These are phyloP conservation scores for Jaenimonas drosophilae DNA, from an alignment of 208 protist species.

Conservation along the genomic window DNA sequence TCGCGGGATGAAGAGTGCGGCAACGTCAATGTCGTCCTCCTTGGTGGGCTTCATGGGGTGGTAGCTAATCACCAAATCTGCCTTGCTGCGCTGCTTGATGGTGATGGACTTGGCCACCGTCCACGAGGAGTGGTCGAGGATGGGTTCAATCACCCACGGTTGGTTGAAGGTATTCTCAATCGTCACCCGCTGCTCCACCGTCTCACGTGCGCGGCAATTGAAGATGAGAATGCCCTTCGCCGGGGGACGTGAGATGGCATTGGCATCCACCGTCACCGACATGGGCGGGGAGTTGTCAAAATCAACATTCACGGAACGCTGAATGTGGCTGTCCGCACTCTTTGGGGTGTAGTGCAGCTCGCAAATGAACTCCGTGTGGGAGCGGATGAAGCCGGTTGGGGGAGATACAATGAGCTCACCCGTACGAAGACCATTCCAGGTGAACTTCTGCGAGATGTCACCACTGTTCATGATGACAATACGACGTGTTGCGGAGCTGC, in stretches of 20 bases:
- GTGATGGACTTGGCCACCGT: constrained; percentile 47
- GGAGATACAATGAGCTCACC: constrained; percentile 79
- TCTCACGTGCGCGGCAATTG: constrained; percentile 65
- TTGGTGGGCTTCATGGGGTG: constrained; percentile 67
- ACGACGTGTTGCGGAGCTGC: constrained; percentile 47
- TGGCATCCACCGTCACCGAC: constrained; percentile 77
- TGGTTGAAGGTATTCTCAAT: constrained; percentile 74
- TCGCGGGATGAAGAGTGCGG: constrained; percentile 89
- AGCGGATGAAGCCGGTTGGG: constrained; percentile 62
- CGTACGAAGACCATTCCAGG: constrained; percentile 41
- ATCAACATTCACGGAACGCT: constrained; percentile 37
- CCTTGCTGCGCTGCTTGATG: constrained; percentile 59
- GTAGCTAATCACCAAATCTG: constrained; percentile 79
- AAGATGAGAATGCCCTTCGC: constrained; percentile 73
- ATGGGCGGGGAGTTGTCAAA: constrained; percentile 76
- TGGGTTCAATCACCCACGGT: constrained; percentile 80
- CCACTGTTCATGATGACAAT: constrained; percentile 94
- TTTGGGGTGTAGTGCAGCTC: constrained; percentile 88
- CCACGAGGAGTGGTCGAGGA: constrained; percentile 79
- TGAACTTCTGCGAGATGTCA: constrained; percentile 91
- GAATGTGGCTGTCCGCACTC: constrained; percentile 16
- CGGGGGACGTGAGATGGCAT: constrained; percentile 52
- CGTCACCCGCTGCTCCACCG: constrained; percentile 42
- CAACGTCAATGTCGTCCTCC: constrained; percentile 35
- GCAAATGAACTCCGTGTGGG: constrained; percentile 84